Base-by-base conservation (phyloP, 305 asterid species). In the Fraxinus dipetala region DNA sequence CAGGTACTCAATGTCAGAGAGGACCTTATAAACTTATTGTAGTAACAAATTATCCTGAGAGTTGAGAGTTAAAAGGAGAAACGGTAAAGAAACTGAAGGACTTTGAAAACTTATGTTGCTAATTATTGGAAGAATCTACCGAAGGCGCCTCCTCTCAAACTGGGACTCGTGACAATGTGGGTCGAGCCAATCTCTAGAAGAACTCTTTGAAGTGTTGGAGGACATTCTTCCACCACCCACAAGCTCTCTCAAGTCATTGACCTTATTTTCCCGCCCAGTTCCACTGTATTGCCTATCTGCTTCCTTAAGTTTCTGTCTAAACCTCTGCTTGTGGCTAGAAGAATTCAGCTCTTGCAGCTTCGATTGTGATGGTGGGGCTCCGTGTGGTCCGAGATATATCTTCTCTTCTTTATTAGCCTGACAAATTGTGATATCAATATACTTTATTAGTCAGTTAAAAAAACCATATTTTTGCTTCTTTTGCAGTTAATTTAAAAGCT, bases 301-400 rank as follows among this genome's bases (percentile, higher is more conserved):
- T 79, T 93, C 98, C 87, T 89, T 96, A 9, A 96, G 90, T 82
- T 90, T 94, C 83, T 92, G 98, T 78, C 90, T 94, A 6, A 93
- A 90, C 80, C 72, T 91, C 89, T 93, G 98, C 86, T 92, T 96
- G 31, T 94, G 93, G 75, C 84, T 88, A 1, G 87, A 74, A 81
- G 89, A 61, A 82, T 81, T 90, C 48, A 83, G 90, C 83, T 92
- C 98, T 75, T 84, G 94, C 79, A 88, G 97, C 82, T 90, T 93
- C 11, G 96, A 86, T 54, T 87, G 95, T 77, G 92, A 89, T 31
- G 99, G 98, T 54, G 99, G 97, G 35, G 97, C 97, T 43, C 98
- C 98, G 80, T 94, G 99, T 5, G 99, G 98, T 35, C 98, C 99
- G 22, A 96, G 96, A 85, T 94, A 96, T 88, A 93, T 90, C 14